A percentile compares a stretch with the other conserved stretches of the same genome.
These are phyloP conservation scores for Cylindrotheca fusiformis DNA, from an alignment of 108 stramenopile species.

Conservation along the genomic window DNA sequence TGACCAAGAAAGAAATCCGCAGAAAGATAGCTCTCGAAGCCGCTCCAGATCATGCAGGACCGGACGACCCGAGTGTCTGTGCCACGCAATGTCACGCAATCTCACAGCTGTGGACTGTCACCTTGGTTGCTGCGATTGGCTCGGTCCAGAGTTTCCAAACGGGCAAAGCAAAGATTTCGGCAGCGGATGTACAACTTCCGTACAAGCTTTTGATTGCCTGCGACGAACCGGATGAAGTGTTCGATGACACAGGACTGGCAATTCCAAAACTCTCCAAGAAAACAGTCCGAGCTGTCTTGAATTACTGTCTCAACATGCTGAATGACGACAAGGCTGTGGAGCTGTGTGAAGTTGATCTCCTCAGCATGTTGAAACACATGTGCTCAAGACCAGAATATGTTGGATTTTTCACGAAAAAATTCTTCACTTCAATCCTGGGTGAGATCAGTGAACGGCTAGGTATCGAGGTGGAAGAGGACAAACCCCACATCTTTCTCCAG, in stretches of 20 bases:
- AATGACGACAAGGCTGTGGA: slow-evolving; percentile 40
- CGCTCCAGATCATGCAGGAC: slow-evolving; percentile 10
- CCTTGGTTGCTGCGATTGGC: slow-evolving; percentile 10
- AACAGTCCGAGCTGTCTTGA: slow-evolving; percentile 25
- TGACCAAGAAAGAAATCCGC: slow-evolving; percentile 27
- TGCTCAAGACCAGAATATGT: slow-evolving; percentile 65
- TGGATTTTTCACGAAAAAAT: slow-evolving; percentile 29
- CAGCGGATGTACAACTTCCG: slow-evolving; percentile 25
- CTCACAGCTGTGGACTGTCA: slow-evolving; percentile 20
- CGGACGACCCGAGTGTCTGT: slow-evolving; percentile 9
- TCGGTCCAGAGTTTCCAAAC: slow-evolving; percentile 3
- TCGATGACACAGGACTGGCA: slow-evolving; percentile 14
- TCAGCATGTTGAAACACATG: slow-evolving; percentile 55
- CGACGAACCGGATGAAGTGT: slow-evolving; percentile 19
- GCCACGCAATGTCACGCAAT: slow-evolving; percentile 18
- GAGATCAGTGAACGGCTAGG: slow-evolving; percentile 37
- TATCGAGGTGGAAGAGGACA: slow-evolving; percentile 18
- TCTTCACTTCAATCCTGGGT: slow-evolving; percentile 40
- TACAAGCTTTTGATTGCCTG: slow-evolving; percentile 21
- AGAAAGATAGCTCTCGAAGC: slow-evolving; percentile 22
- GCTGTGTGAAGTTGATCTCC: slow-evolving; percentile 43
- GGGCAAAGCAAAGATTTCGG: slow-evolving; percentile 18
- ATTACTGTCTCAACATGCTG: slow-evolving; percentile 53
- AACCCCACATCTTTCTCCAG: slow-evolving; percentile 5
- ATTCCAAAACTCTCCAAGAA: slow-evolving; percentile 23